Evolutionary conservation across 495 filamentous ascomycete genomes (phyloP), one percentile per base, ranked within the genome.

Genomic region (Penicillium macrosclerotiorum): DNA sequence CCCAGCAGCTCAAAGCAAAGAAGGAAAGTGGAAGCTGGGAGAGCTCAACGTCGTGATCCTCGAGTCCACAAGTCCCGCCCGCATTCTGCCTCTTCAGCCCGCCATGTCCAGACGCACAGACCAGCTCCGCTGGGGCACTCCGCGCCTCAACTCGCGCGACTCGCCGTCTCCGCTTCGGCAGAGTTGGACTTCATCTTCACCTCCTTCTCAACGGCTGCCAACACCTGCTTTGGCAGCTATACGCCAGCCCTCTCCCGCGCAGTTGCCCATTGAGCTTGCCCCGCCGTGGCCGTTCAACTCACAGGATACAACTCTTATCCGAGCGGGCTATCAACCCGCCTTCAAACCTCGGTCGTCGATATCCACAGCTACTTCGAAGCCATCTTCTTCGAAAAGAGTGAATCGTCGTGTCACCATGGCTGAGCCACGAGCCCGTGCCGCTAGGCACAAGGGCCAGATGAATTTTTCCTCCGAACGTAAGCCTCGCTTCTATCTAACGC

Each of bases 391-490:
- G 8, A 53, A 31, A 23, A 37, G 16, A 38, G 26, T n/a, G 11
- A 12, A 33, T 9, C 32, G 11, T 9, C 8, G 50, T 16, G 6
- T 37, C 40, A 49, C 18, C 11, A 74, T 75, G 72, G 68, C 86
- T 62, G 87, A 91, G 66, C 86, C 85, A 39, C 76, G 87, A 37
- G 86, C 85, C 29, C 81, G 87, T 56, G 83, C 82, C 49, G 85
- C 82, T 51, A 84, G 89, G 59, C 87, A 90, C 65, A 88, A 89
- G 58, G 89, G 90, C 52, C 89, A 94, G 60, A 85, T 89, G 75
- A 94, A 92, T 64, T 92, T 95, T 64, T 70, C 83, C 34, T 76
- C 77, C 64, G 91, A 96, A 58, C 74, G 90, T 95, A 74, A 18
- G 78, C 13, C 7, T 12, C 23, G 4, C 40, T 12, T 7, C 19